These are phyloP conservation scores for Crithidia fasciculata DNA, from an alignment of 208 protist genomes.

Conservation along the genomic window DNA sequence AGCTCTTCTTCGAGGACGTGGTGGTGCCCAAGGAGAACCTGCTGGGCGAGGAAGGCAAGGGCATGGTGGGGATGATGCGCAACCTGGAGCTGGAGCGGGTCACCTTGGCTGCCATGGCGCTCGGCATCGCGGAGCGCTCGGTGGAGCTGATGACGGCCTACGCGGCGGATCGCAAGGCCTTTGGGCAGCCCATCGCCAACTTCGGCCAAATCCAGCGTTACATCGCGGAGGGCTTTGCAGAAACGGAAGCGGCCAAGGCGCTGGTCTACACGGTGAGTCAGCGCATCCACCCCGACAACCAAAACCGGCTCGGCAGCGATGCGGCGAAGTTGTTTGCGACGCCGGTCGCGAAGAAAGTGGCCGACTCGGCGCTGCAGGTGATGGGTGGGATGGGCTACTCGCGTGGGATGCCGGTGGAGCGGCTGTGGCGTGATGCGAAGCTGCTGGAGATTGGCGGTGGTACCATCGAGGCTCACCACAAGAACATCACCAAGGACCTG, in stretches of 20 bases:
- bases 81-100: slow-evolving; percentile 86
- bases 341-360: slow-evolving; percentile 93
- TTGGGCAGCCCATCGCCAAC: slow-evolving; percentile 89
- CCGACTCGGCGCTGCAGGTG: slow-evolving; percentile 95
- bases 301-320: slow-evolving; percentile 88
- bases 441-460: slow-evolving; percentile 94
- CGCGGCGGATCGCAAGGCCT: slow-evolving; percentile 89
- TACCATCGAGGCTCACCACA: slow-evolving; percentile 85
- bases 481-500: slow-evolving; percentile 84
- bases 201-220: slow-evolving; percentile 97
- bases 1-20: slow-evolving; percentile 80
- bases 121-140: slow-evolving; percentile 83
- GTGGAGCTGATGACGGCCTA: slow-evolving; percentile 88
- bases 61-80: slow-evolving; percentile 81
- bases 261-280: slow-evolving; percentile 92
- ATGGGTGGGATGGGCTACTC: slow-evolving; percentile 97
- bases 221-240: slow-evolving; percentile 95
- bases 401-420: slow-evolving; percentile 95
- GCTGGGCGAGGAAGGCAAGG: slow-evolving; percentile 66
- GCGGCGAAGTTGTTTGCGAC: slow-evolving; percentile 94
- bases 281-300: slow-evolving; percentile 55
- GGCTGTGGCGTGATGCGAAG: slow-evolving; percentile 96
- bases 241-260: slow-evolving; percentile 83
- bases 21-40: slow-evolving; percentile 69
- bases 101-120: slow-evolving; percentile 77